A percentile compares a stretch with the other conserved stretches of the same genome.
Conservation (phyloP, 2,329 filamentous ascomycete species). For the Sclerotinia sclerotiorum region DNA sequence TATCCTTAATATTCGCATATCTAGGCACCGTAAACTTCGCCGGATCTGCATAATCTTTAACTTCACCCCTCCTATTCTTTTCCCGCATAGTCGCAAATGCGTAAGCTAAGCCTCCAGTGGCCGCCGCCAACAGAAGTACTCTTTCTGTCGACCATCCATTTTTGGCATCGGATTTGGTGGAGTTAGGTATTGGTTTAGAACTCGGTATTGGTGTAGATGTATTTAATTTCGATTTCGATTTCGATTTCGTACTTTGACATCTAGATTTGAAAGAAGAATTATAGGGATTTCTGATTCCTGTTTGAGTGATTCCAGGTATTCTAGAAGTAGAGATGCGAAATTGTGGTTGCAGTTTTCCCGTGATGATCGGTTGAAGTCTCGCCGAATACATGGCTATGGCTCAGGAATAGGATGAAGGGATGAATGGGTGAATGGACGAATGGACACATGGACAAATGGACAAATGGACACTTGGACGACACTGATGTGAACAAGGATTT, state of each 20-base stretch:
- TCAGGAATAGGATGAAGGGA: not conserved
- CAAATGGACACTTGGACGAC: not conserved
- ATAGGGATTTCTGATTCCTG: not conserved
- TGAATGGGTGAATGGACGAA: not conserved
- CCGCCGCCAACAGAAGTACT: conserved; percentile 34
- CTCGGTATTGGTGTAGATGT: not conserved
- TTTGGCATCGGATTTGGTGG: not conserved
- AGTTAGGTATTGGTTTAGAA: not conserved
- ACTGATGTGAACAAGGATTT: conserved; percentile 11
- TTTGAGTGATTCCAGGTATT: not conserved
- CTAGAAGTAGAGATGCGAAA: not conserved
- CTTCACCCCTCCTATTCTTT: conserved; percentile 10
- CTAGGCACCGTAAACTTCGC: conserved; percentile 36
- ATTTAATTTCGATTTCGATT: not conserved
- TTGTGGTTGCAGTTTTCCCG: not conserved
- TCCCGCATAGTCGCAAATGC: conserved; percentile 27
- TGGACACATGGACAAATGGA: no score
- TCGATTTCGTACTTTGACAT: not conserved
- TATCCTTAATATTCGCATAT: conserved; percentile 51
- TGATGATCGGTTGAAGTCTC: conserved; percentile 15
- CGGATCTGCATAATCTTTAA: conserved; percentile 37
- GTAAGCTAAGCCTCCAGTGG: conserved; percentile 29
- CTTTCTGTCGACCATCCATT: conserved; percentile 32
- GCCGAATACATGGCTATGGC: conserved; percentile 12
- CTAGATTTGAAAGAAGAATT: not conserved